Evolutionary conservation across 2,329 filamentous ascomycete genomes (phyloP).

Genomic region (Hymenoscyphus scutula): DNA sequence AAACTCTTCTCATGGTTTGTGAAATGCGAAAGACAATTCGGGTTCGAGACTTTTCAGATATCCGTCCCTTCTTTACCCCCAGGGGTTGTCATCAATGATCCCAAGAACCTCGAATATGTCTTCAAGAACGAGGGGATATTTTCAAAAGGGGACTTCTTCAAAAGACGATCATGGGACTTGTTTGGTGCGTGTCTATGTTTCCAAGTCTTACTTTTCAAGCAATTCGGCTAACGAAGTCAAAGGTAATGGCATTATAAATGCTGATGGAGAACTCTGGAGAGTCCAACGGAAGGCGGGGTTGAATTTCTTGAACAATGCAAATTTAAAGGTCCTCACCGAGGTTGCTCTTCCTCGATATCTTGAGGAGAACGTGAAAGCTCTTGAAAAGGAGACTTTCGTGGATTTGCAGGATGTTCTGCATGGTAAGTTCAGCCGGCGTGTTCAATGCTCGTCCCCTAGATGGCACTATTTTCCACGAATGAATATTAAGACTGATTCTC

Average conservation of each 20-base stretch:
- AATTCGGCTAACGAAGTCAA: conserved; percentile 7
- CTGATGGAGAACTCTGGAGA: conserved; percentile 62
- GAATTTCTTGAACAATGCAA: conserved; percentile 56
- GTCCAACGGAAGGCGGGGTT: conserved; percentile 61
- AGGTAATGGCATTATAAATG: conserved; percentile 65
- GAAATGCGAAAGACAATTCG: conserved; percentile 54
- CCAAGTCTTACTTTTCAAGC: neutral
- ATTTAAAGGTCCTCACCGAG: conserved; percentile 56
- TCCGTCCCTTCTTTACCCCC: conserved; percentile 61
- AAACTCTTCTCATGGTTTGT: conserved; percentile 63
- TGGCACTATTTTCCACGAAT: neutral
- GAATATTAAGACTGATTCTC: neutral
- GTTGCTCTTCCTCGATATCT: conserved; percentile 56
- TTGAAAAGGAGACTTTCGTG: conserved; percentile 36
- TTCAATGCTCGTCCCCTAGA: neutral
- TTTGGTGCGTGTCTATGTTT: conserved; percentile 45
- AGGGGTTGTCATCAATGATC: conserved; percentile 61
- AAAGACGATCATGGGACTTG: conserved; percentile 57
- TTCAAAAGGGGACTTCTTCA: conserved; percentile 61
- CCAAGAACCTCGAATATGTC: conserved; percentile 60
- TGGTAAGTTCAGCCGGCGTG: conserved; percentile 27
- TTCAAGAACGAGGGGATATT: conserved; percentile 60
- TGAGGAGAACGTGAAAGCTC: conserved; percentile 40
- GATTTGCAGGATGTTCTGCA: conserved; percentile 61
- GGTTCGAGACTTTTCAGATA: conserved; percentile 60